These are phyloP conservation scores for Cryphonectria carpinicola DNA, from an alignment of 2,329 filamentous ascomycete species.

Conservation along the genomic window DNA sequence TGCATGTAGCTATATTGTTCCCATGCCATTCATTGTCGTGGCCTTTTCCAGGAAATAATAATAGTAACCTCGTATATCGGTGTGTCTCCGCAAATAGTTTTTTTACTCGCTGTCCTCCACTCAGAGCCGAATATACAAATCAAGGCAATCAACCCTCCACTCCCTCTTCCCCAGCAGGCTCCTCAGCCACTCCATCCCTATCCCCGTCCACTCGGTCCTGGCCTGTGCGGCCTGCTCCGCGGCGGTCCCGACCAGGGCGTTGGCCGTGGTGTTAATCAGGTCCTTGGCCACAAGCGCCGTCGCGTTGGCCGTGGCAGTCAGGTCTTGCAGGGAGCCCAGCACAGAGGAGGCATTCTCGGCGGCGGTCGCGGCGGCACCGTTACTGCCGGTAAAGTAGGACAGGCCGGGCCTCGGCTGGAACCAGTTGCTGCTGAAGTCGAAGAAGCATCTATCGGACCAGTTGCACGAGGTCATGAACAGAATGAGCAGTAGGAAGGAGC, in stretches of 20 bases:
- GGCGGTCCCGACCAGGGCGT: conserved; percentile 68
- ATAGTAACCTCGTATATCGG: neutral
- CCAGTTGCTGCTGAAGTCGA: conserved; percentile 92
- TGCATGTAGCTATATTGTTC: neutral
- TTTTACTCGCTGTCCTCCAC: neutral
- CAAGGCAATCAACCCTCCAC: conserved; percentile 89
- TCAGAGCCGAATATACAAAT: conserved; percentile 80
- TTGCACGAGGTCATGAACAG: conserved; percentile 91
- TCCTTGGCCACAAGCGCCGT: conserved; percentile 49
- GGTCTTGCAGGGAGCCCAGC: conserved; percentile 24
- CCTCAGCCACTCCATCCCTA: conserved; percentile 85
- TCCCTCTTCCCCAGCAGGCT: conserved; percentile 81
- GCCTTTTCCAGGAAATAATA: neutral
- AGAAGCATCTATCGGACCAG: conserved; percentile 89
- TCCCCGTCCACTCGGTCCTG: conserved; percentile 70
- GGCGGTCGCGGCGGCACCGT: conserved; percentile 8
- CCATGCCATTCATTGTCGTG: neutral
- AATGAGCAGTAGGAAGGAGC: conserved; percentile 91
- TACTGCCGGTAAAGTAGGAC: conserved; percentile 34
- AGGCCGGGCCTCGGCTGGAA: conserved; percentile 74
- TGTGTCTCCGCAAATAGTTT: neutral
- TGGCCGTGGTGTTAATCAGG: conserved; percentile 70
- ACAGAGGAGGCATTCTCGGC: conserved; percentile 36
- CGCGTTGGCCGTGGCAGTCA: conserved; percentile 47
- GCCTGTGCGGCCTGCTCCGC: conserved; percentile 62